Percentiles rank a stretch among this genome's conserved stretches.
Evolutionary conservation across 2,329 filamentous ascomycete genomes (phyloP).

Genomic region (Epichloe elymi): DNA sequence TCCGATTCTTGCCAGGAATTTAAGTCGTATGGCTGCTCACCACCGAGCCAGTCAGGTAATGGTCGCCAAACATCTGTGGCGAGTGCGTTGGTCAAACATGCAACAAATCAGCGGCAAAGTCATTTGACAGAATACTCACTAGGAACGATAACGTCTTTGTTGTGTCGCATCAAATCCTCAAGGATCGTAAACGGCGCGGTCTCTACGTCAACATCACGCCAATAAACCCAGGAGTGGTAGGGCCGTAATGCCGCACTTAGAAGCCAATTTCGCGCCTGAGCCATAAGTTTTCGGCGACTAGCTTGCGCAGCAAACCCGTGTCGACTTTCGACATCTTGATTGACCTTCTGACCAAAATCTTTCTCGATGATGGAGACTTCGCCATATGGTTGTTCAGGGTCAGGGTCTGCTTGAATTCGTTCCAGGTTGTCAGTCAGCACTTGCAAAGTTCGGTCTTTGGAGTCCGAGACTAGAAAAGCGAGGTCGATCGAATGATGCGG

Average conservation of each 20-base stretch:
- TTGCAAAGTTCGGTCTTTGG: slow-evolving; percentile 77
- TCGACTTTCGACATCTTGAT: slow-evolving; percentile 93
- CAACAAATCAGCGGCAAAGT: not conserved
- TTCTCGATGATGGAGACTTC: slow-evolving; percentile 98
- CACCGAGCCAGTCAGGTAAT: slow-evolving; percentile 96
- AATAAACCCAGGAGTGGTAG: slow-evolving; percentile 98
- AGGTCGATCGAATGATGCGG: slow-evolving; percentile 93
- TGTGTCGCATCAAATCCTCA: slow-evolving; percentile 96
- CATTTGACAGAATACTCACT: slow-evolving; percentile 47
- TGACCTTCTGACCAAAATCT: slow-evolving; percentile 95
- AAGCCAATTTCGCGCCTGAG: slow-evolving; percentile 93
- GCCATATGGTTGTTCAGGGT: slow-evolving; percentile 73
- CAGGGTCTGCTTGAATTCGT: slow-evolving; percentile 64
- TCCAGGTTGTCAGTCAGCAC: slow-evolving; percentile 65
- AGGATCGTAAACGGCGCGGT: slow-evolving; percentile 94
- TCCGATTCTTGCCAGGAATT: slow-evolving; percentile 99
- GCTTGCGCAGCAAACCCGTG: slow-evolving; percentile 97
- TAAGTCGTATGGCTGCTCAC: slow-evolving; percentile 94
- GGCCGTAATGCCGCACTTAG: slow-evolving; percentile 84
- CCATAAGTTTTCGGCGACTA: slow-evolving; percentile 89
- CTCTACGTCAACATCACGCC: slow-evolving; percentile 96
- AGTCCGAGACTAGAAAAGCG: slow-evolving; percentile 93
- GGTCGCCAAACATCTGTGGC: slow-evolving; percentile 83
- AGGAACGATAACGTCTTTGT: slow-evolving; percentile 96
- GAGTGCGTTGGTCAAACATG: slow-evolving; percentile 12